Percentiles rank a stretch among this genome's conserved stretches.
These are phyloP conservation scores for Citrus glauca DNA, from an alignment of 345 rosid genomes.

Conservation along the genomic window DNA sequence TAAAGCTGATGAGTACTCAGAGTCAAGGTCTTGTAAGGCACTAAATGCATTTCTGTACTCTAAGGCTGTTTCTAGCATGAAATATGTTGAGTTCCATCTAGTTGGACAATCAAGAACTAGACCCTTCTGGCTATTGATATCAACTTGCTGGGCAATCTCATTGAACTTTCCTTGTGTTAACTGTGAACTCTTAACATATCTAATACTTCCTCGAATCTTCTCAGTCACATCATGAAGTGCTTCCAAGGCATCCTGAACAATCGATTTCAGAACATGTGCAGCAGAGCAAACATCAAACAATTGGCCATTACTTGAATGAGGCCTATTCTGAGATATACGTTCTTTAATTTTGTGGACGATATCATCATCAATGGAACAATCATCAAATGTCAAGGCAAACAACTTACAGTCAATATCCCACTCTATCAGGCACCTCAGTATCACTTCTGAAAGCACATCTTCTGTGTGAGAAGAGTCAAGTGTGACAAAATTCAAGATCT, in stretches of 20 bases:
- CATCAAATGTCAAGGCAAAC: conserved; percentile 80
- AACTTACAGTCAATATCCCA: conserved; percentile 88
- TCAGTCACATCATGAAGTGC: conserved; percentile 55
- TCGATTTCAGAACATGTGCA: conserved; percentile 53
- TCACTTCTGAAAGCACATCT: conserved; percentile 84
- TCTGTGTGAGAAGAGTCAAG: conserved; percentile 75
- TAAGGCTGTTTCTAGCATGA: conserved; percentile 73
- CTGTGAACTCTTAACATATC: conserved; percentile 77
- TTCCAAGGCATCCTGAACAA: conserved; percentile 70
- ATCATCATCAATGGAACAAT: conserved; percentile 58
- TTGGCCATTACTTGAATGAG: conserved; percentile 54
- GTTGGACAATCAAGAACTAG: conserved; percentile 57
- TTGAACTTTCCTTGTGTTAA: conserved; percentile 56
- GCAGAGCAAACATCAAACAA: conserved; percentile 71
- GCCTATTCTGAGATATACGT: conserved; percentile 56
- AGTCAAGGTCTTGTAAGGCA: conserved; percentile 63
- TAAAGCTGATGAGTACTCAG: conserved; percentile 44
- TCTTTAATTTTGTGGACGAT: conserved; percentile 61
- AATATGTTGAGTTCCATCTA: conserved; percentile 72
- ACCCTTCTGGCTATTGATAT: conserved; percentile 49
- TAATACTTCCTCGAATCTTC: conserved; percentile 70
- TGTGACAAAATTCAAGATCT: conserved; percentile 72
- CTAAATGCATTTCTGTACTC: conserved; percentile 62
- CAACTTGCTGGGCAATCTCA: conserved; percentile 65
- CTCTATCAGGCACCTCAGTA: conserved; percentile 66